Percentiles rank a stretch among this genome's conserved stretches.
phyloP scores from a whole-genome alignment of 805 yeast species.

The Dipodascus albidus region DNA sequence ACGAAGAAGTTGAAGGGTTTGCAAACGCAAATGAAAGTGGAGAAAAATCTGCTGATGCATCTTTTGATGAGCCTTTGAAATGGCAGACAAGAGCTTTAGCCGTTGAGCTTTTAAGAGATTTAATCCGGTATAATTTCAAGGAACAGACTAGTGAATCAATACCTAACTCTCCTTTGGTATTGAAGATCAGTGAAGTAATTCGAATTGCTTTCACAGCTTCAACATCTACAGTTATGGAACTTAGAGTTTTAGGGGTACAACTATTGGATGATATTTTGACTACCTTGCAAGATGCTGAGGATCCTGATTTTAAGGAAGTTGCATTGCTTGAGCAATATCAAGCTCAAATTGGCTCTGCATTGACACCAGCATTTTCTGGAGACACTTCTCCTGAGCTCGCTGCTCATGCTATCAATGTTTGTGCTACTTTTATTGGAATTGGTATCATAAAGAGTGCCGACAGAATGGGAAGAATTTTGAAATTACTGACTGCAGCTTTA shows the following conservation, averaged over 20 bases:
- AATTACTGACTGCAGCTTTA: constrained; percentile 52
- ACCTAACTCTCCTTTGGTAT: constrained; percentile 16
- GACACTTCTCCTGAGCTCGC: constrained; percentile 68
- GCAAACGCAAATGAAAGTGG: constrained; percentile 13
- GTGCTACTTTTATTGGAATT: constrained; percentile 65
- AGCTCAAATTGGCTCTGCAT: constrained; percentile 84
- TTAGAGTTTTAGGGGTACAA: constrained; percentile 55
- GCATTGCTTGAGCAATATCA: constrained; percentile 83
- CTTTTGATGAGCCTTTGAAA: constrained; percentile 26
- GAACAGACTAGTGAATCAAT: constrained; percentile 15
- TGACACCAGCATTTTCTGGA: constrained; percentile 71
- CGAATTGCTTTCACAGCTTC: constrained; percentile 73
- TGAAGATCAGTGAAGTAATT: constrained; percentile 43
- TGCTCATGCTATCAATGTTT: constrained; percentile 62
- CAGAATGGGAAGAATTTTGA: constrained; percentile 44
- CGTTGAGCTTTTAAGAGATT: constrained; percentile 23
- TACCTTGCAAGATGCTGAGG: constrained; percentile 48
- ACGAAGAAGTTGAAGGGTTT: constrained; percentile 35
- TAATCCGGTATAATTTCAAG: constrained; percentile 15
- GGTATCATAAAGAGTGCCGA: constrained; percentile 37
- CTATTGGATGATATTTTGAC: constrained; percentile 54
- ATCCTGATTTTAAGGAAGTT: constrained; percentile 60
- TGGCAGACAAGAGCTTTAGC: constrained; percentile 36
- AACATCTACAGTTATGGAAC: constrained; percentile 49
- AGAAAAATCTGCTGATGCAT: constrained; percentile 9